Evolutionary conservation across 768 basidiomycete species (phyloP).

Genomic region (Termitomyces bulborhizus): DNA sequence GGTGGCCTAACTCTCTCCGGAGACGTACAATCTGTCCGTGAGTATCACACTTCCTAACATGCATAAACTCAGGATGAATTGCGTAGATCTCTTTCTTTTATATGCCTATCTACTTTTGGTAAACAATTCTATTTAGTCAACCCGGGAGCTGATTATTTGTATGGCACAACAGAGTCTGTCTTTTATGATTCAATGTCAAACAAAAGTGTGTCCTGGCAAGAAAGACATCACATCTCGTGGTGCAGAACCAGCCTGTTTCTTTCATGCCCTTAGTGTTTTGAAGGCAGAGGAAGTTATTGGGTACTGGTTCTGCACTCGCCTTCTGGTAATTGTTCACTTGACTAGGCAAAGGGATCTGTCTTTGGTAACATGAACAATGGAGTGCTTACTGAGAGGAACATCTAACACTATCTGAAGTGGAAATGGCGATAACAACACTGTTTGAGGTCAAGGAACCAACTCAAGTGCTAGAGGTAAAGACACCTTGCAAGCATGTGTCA

Average conservation of each 20-base stretch:
- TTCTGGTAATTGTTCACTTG: no score
- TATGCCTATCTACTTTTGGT: slow-evolving; percentile 18
- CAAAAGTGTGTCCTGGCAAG: background rate
- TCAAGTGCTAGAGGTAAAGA: no score
- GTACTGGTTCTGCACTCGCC: no score
- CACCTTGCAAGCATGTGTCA: no score
- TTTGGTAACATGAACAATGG: no score
- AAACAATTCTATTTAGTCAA: background rate
- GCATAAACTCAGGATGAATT: slow-evolving; percentile 13
- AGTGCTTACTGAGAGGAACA: no score
- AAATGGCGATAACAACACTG: no score
- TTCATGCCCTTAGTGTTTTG: no score
- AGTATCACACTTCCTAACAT: slow-evolving; percentile 28
- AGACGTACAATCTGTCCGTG: slow-evolving; percentile 18
- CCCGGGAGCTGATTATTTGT: background rate
- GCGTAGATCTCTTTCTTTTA: slow-evolving; percentile 13
- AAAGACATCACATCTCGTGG: background rate
- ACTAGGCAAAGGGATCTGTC: no score
- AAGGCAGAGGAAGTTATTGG: no score
- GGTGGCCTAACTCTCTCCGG: slow-evolving; percentile 22
- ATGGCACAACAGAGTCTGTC: slow-evolving; percentile 14
- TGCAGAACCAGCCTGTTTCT: background rate
- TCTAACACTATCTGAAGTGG: no score
- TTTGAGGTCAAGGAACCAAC: no score
- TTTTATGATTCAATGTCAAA: slow-evolving; percentile 6